Evolutionary conservation across 805 yeast species (phyloP), one percentile per base, ranked within the genome.

Genomic region (Kuraishia molischiana): DNA sequence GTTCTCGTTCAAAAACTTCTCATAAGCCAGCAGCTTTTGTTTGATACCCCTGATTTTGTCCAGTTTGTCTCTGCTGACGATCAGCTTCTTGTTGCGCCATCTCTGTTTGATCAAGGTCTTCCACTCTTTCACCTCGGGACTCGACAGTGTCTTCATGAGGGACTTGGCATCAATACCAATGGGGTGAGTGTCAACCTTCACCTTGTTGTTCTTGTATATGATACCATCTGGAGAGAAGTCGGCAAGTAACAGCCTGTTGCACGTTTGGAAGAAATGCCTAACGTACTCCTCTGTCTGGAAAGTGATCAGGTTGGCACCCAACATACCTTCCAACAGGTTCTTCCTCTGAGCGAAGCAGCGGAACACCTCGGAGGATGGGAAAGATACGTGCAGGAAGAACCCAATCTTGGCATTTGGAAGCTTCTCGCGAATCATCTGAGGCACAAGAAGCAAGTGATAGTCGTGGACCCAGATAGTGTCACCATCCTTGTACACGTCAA

Each of bases 301-400:
- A 2, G 89, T 78, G 34, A 92, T 72, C 41, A 82, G 75, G 52
- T 85, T 86, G 2, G 97, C 87, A 10, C 95, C 97, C 22, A 92
- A 63, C 61, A 90, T 68, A 17, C 98, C 98, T 42, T 72, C 68
- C 13, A 92, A 63, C 11, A 92, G 67, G 10, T 72, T 72, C 36
- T 75, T 77, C 49, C 98, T 71, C 50, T 86, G 92, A 1, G 97
- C 95, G 43, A 90, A 72, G 50, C 97, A 89, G 45, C 97, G 70
- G 61, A 89, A 92, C 3, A 90, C 95, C 56, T 90, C 98, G 40
- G 90, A 78, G 3, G 95, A 84, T 6, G 98, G 98, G 64, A 90
- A 90, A 1, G 97, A 83, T 11, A 90, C 85, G 52, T 92, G 98
- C 40, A 92, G 64, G 58, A 87, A 92, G 48, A 89, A 83, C 0